Base-by-base conservation (phyloP, 257 asterid species). In the Hygrophila difformis region DNA sequence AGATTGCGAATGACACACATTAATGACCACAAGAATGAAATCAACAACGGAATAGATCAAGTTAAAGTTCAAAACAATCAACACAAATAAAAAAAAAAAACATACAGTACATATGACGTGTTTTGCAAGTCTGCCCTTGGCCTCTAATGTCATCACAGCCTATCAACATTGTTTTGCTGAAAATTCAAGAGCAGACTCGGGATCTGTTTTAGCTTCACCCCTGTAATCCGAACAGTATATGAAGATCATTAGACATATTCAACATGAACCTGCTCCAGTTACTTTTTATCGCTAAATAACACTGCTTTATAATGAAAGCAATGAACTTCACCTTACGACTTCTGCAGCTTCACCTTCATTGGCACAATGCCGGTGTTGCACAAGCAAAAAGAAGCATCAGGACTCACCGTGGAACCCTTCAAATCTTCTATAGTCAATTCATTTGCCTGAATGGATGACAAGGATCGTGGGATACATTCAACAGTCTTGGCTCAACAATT, bases 291-390 rank as follows among this genome's bases (percentile, higher is more conserved):
- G n/a, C n/a, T n/a, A n/a, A n/a, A n/a, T n/a, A n/a, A n/a, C n/a
- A n/a, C n/a, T n/a, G n/a, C n/a, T n/a, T n/a, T n/a, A n/a, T n/a
- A n/a, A n/a, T n/a, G n/a, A n/a, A n/a, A n/a, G n/a, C n/a, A n/a
- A n/a, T n/a, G n/a, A n/a, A n/a, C n/a, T n/a, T n/a, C 52, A 88
- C 97, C 87, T 81, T 56, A 88, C 58, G 14, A 91, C 79, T 65
- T 79, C 95, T 12, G 73, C 66, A 29, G 96, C 99, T 69, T 86
- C 99, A 48, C 86, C 99, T 80, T 91, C 99, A 43, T 91, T 91
- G 22, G 99, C 99, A 55, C 80, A 91, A 69, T 97, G 86, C 45
- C 86, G 89, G 57, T 91, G 95, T 36, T 86, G 20, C 49, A 91
- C 88, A 59, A 91, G 66, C 99, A n/a, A n/a, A n/a, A n/a, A n/a